These are phyloP conservation scores for Austroboletus festivus DNA, from an alignment of 768 basidiomycete genomes.

Conservation along the genomic window DNA sequence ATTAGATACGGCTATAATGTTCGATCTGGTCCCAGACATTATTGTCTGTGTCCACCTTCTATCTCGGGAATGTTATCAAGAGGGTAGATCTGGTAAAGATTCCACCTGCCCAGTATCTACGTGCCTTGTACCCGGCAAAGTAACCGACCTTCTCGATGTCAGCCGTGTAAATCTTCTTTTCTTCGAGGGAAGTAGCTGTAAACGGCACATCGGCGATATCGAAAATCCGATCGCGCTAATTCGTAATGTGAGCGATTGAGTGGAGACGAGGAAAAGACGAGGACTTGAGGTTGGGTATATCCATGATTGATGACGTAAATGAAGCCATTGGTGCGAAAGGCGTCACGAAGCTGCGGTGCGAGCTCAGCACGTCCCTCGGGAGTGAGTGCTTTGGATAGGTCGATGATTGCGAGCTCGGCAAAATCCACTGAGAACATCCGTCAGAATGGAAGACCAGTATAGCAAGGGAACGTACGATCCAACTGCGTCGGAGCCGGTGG, in stretches of 20 bases:
- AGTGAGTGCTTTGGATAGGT: slow-evolving; percentile 42
- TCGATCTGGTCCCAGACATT: slow-evolving; percentile 64
- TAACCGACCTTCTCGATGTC: slow-evolving; percentile 40
- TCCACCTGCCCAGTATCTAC: slow-evolving; percentile 44
- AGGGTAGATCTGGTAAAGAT: not conserved
- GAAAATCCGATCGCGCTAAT: slow-evolving; percentile 45
- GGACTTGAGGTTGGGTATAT: slow-evolving; percentile 37
- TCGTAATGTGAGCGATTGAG: slow-evolving; percentile 12
- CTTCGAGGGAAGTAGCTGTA: slow-evolving; percentile 37
- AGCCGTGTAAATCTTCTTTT: slow-evolving; percentile 38
- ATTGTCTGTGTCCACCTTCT: slow-evolving; percentile 50
- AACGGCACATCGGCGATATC: slow-evolving; percentile 48
- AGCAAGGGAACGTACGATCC: slow-evolving; percentile 26
- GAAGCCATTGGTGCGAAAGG: slow-evolving; percentile 43
- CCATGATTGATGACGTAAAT: slow-evolving; percentile 40
- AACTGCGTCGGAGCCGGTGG: slow-evolving; percentile 32
- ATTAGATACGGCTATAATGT: slow-evolving; percentile 50
- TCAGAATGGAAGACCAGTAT: not conserved
- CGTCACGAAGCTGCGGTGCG: slow-evolving; percentile 41
- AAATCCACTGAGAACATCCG: slow-evolving; percentile 40
- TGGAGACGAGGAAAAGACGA: not conserved
- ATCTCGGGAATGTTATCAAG: not conserved
- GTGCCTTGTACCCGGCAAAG: slow-evolving; percentile 49
- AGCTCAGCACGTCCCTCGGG: slow-evolving; percentile 41
- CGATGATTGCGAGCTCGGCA: slow-evolving; percentile 52